Base-by-base conservation (phyloP, 257 asterid genomes). In the Nicotiana otophora region DNA sequence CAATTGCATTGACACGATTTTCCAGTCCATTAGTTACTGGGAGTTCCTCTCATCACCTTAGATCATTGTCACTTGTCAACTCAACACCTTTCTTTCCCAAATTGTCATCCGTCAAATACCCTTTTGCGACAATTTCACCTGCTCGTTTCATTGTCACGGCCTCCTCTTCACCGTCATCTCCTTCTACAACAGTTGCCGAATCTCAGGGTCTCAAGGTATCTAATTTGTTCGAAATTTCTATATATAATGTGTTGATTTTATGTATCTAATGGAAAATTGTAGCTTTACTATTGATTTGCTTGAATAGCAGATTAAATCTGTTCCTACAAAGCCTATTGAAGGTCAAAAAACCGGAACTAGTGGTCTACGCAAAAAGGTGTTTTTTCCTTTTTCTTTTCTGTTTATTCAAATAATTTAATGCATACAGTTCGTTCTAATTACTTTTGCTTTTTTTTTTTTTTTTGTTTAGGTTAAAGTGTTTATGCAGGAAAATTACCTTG, bases 321-420 rank as follows among this genome's bases (percentile, higher is more conserved):
- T 94, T 58, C 93, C 95, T 31, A 92, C 99, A 12, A 86, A 89
- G 88, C 97, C 98, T 64, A 86, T 96, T 75, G 97, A 96, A 86
- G 98, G 98, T 30, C 98, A 94, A 86, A 96, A 96, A 88, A 96
- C 99, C 65, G 99, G 99, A 42, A 94, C 99, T 6, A 96, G 99
- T 85, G 99, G 99, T 42, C 97, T 96, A 66, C 90, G 99, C 46
- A 96, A 96, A 87, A 96, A 94, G 95, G 99, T 95, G 6, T 2
- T 6, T 2, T 63, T 81, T 30, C 26, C 4, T 31, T 31, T 31
- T 31, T 10, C 4, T 19, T 23, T 9, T 60, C n/a, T 55, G 75
- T 80, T 81, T 60, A 11, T 19, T 81, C 19, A 67, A 79, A 78
- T 83, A 62, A 30, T 48, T 5, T 70, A 11, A 20, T 46, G 61